Base-by-base conservation (phyloP, 2,329 filamentous ascomycete genomes). In the Cephalotrichum gorgonifer region DNA sequence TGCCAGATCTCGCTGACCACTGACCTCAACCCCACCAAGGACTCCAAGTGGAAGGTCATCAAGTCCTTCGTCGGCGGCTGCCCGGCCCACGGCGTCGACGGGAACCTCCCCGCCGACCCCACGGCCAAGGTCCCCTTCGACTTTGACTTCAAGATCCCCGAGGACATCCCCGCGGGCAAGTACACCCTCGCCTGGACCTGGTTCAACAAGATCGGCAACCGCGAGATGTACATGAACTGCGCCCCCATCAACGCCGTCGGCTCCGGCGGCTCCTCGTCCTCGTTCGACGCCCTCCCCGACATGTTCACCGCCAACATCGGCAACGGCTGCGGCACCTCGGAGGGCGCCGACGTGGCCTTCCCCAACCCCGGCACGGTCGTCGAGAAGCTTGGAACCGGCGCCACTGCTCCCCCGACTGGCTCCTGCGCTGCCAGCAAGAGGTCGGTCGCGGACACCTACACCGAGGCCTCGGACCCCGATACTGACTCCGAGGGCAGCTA, bases 141-240 rank as follows among this genome's bases (percentile, higher is more conserved):
- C n/a, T n/a, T n/a, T n/a, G 56, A 58, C 2, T 63, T 64, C 0
- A 52, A 53, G 0, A 79, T 96, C 6, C 91, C 90, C 0, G 63
- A 74, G 0, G 78, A 82, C 22, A 74, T 96, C 43, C 79, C 83
- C 8, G 70, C 82, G 1, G 93, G 91, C 4, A 76, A 89, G 38
- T 90, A 86, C 27, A 30, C 12, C 27, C 12, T 90, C 46, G 79
- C 80, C 33, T 91, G 87, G 87, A 81, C 79, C 25, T 87, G 83
- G 83, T 84, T 86, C 68, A 88, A 88, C 71, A 70, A 80, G 54
- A 65, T 85, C 39, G 86, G 86, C 23, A 89, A 89, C 67, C 76
- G 86, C 45, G 86, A 91, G 63, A 86, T 86, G 78, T 93, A 93
- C 75, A 88, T 88, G 84, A 88, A 88, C 67, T 93, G 87, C 60